Conservation (phyloP, 768 basidiomycete species). For the Lactarius akahatsu region DNA sequence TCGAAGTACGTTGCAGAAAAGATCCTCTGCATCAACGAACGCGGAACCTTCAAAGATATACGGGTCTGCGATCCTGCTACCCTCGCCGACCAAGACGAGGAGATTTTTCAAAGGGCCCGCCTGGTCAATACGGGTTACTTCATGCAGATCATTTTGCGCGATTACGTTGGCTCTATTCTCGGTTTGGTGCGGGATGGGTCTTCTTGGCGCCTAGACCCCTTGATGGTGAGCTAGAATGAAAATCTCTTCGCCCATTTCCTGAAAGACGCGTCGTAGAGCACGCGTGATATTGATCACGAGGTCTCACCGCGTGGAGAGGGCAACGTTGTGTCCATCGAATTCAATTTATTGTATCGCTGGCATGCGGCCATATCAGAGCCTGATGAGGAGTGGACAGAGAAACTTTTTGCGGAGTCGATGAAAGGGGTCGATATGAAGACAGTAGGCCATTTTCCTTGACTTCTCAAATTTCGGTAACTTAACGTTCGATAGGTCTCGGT, state of each 20-base stretch:
- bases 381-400: constrained; percentile 15
- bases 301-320: constrained; percentile 66
- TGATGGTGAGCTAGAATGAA: constrained; percentile 44
- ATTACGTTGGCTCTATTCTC: constrained; percentile 75
- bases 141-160: constrained; percentile 65
- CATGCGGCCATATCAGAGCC: constrained; percentile 26
- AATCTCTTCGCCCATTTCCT: not conserved
- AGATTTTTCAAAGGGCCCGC: constrained; percentile 72
- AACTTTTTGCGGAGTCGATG: constrained; percentile 8
- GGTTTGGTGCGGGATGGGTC: constrained; percentile 63
- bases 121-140: constrained; percentile 73
- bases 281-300: constrained; percentile 51
- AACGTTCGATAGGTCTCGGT: constrained; percentile 36
- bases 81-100: constrained; percentile 59
- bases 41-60: constrained; percentile 42
- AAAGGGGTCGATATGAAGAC: constrained; percentile 8
- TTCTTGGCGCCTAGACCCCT: constrained; percentile 68
- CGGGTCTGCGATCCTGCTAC: constrained; percentile 26
- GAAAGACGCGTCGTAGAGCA: constrained; percentile 38
- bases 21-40: constrained; percentile 68
- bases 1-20: constrained; percentile 66
- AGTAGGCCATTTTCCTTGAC: constrained; percentile 1
- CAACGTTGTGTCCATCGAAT: constrained; percentile 75
- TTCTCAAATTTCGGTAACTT: constrained; percentile 14
- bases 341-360: constrained; percentile 53